These are phyloP conservation scores for Sporisorium iseilematis-ciliati DNA, from an alignment of 1,284 basidiomycete species.

Conservation along the genomic window DNA sequence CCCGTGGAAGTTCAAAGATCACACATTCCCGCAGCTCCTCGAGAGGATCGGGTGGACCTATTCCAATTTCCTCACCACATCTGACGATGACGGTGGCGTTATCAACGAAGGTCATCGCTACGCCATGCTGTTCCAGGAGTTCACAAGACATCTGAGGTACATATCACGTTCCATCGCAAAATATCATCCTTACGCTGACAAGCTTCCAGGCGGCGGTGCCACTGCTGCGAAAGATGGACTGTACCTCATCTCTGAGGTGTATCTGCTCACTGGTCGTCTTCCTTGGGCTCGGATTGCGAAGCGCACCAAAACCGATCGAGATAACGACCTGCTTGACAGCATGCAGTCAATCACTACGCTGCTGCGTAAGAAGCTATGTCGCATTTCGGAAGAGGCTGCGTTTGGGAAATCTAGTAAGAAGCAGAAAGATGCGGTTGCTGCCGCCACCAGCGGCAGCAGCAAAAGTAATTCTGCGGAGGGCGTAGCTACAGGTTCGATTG, in stretches of 20 bases:
- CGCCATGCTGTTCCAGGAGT: conserved; percentile 13
- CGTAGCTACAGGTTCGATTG: no score
- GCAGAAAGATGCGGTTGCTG: not conserved
- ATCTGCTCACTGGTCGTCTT: conserved; percentile 35
- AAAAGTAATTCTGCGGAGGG: not conserved
- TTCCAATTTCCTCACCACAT: conserved; percentile 1
- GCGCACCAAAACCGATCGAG: conserved; percentile 14
- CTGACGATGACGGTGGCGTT: not conserved
- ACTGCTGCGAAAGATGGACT: not conserved
- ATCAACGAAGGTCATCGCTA: conserved; percentile 23
- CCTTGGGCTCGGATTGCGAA: conserved; percentile 33
- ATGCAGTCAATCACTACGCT: conserved; percentile 21
- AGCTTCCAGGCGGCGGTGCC: not conserved
- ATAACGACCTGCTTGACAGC: conserved; percentile 23
- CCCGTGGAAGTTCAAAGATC: conserved; percentile 22
- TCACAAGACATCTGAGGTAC: conserved; percentile 13
- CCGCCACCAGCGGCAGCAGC: no score
- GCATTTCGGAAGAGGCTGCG: conserved; percentile 18
- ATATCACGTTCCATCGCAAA: conserved; percentile 20
- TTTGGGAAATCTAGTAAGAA: not conserved
- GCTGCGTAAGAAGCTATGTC: conserved; percentile 23
- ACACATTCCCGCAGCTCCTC: conserved; percentile 27
- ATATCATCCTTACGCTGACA: conserved; percentile 22
- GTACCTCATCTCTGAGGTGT: conserved; percentile 26
- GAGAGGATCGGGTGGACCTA: conserved; percentile 13